These are phyloP conservation scores for Cenococcum geophilum DNA, from an alignment of 495 filamentous ascomycete genomes.

Conservation along the genomic window DNA sequence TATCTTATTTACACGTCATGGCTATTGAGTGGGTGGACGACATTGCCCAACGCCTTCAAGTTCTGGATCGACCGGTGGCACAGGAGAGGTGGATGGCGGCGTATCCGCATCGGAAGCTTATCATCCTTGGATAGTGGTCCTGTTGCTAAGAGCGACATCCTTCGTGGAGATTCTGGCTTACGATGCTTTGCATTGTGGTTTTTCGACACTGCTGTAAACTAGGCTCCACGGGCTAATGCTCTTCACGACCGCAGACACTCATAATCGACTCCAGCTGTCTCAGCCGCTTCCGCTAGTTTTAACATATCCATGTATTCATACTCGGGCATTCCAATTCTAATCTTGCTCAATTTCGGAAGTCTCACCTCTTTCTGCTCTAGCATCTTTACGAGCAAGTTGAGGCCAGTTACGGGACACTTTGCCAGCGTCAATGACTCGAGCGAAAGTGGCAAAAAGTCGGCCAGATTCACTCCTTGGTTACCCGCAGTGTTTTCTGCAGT, in stretches of 20 bases:
- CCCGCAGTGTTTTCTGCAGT: not conserved
- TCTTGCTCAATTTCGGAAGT: not conserved
- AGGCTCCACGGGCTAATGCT: too few species aligned
- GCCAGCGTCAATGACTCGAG: not conserved
- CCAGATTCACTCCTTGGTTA: not conserved
- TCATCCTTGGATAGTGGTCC: too few species aligned
- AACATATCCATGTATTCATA: not conserved
- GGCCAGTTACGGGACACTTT: not conserved
- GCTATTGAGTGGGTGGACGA: too few species aligned
- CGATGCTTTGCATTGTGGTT: too few species aligned
- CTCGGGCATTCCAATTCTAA: not conserved
- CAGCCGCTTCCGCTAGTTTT: not conserved
- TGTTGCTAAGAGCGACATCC: too few species aligned
- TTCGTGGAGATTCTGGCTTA: too few species aligned
- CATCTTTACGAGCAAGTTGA: not conserved
- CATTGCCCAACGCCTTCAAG: too few species aligned
- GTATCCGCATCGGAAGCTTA: too few species aligned
- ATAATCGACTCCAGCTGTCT: not conserved
- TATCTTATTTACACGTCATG: too few species aligned
- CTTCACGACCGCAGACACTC: not conserved
- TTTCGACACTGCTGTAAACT: too few species aligned
- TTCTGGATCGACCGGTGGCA: too few species aligned
- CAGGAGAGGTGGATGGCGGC: too few species aligned
- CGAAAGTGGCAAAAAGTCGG: not conserved
- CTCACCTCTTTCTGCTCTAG: not conserved